phyloP scores from a whole-genome alignment of 371 early-diverging fungal species.

The Mortierella sp. region DNA sequence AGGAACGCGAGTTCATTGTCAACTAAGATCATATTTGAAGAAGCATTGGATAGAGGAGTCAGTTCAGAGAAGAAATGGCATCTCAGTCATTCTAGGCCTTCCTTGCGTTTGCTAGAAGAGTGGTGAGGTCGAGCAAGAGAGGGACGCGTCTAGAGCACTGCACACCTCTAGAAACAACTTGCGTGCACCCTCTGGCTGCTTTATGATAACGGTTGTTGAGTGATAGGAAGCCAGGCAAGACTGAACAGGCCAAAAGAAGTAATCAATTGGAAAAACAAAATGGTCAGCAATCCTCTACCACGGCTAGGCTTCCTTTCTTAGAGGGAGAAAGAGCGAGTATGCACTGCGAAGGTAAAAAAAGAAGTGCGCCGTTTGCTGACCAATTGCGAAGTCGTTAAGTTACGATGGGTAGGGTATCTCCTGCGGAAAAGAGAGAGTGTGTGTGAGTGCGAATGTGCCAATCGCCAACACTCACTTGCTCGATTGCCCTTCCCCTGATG shows the following conservation, averaged over 20 bases:
- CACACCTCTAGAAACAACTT: too few relatives aligned
- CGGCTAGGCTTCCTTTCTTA: neutral
- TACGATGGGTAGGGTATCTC: neutral
- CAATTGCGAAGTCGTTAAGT: neutral
- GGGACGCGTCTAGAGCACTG: too few relatives aligned
- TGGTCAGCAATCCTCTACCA: neutral
- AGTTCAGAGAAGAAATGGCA: neutral
- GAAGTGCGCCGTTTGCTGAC: conserved; percentile 5
- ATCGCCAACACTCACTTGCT: too few relatives aligned
- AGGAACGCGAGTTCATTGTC: too few relatives aligned
- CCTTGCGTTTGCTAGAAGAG: too few relatives aligned
- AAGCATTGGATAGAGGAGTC: neutral
- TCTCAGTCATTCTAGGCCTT: neutral
- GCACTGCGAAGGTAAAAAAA: neutral
- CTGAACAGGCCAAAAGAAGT: neutral
- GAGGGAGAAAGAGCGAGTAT: neutral
- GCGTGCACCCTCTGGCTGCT: too few relatives aligned
- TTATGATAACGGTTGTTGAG: neutral
- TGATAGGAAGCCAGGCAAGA: neutral
- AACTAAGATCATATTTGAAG: neutral
- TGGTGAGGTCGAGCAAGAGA: too few relatives aligned
- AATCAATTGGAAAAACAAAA: neutral
- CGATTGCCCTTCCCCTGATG: neutral
- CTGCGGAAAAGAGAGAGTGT: neutral
- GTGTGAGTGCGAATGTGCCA: too few relatives aligned